Evolutionary conservation across 306 rosid species (phyloP).

Genomic region (Gleditsia sinensis): DNA sequence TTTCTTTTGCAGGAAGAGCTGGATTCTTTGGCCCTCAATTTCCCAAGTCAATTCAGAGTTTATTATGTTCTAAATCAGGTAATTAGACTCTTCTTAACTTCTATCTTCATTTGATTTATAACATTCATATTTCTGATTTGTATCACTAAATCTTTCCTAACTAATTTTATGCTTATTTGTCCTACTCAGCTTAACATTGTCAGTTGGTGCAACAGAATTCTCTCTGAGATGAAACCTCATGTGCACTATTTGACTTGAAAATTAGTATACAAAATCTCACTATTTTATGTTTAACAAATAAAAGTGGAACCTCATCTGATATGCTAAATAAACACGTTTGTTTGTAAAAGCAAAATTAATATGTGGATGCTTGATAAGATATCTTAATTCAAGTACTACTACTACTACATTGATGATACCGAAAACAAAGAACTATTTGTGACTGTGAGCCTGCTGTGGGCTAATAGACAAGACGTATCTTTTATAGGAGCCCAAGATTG

Average conservation of each 20-base stretch:
- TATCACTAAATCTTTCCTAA: background rate
- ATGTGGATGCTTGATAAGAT: background rate
- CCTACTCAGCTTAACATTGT: background rate
- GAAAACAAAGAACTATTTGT: background rate
- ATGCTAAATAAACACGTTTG: background rate
- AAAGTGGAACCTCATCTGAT: background rate
- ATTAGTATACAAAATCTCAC: background rate
- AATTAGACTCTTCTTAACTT: slow-evolving; percentile 23
- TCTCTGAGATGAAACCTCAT: background rate
- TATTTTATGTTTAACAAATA: background rate
- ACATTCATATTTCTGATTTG: background rate
- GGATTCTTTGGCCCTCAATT: slow-evolving; percentile 56
- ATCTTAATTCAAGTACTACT: background rate
- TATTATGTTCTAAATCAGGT: slow-evolving; percentile 69
- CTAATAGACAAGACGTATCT: background rate
- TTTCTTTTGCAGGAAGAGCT: slow-evolving; percentile 60
- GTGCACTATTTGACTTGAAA: background rate
- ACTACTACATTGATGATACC: background rate
- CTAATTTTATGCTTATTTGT: background rate
- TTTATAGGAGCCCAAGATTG: background rate
- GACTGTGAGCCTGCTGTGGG: too few species aligned
- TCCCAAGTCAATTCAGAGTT: slow-evolving; percentile 57
- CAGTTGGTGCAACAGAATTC: background rate
- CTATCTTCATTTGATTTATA: background rate
- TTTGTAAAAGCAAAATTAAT: background rate